Base-by-base conservation (phyloP, 2,329 filamentous ascomycete species). In the Paramyrothecium roridum region DNA sequence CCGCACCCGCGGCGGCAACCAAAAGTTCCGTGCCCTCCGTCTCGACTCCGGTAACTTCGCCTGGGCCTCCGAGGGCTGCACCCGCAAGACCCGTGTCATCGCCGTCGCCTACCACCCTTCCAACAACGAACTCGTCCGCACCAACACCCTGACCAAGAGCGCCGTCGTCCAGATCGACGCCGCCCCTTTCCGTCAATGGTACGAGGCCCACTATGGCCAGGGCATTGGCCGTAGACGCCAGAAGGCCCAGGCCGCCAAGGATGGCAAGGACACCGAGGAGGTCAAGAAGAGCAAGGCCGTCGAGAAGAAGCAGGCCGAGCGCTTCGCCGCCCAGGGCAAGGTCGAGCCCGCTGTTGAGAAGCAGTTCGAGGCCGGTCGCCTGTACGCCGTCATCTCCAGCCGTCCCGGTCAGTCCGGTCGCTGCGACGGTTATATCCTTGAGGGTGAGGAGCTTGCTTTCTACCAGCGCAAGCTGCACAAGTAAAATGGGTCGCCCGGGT, bases 111-210 rank as follows among this genome's bases (percentile, higher is more conserved):
- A 92, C 90, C 96, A 99, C 83, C 96, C 95, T 63, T 97, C 93
- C 78, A 99, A 99, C 93, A 99, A 99, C 91, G 95, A 99, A 84
- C 87, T 99, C 70, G 93, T 99, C 85, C 95, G 95, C 76, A 99
- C 95, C 81, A 99, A 99, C 89, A 98, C 95, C 83, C 87, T 99
- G 78, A 99, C 95, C 86, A 96, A 93, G 84, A 91, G 91, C 75
- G 95, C 95, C 82, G 91, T 99, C 74, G 91, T 99, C 78, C 95
- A 99, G 86, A 84, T 99, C 81, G 95, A 99, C 80, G 95, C 96
- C 71, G 91, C 95, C 63, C 95, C 95, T 68, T 99, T 99, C 91
- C 87, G 95, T 78, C 93, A 98, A 84, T 99, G 95, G 95, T 99
- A 96, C 83, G 95, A 99, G 88, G 91, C 95, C 69, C 95, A 99